Base-by-base conservation (phyloP, 2,329 filamentous ascomycete species). In the Emericellopsis atlantica region DNA sequence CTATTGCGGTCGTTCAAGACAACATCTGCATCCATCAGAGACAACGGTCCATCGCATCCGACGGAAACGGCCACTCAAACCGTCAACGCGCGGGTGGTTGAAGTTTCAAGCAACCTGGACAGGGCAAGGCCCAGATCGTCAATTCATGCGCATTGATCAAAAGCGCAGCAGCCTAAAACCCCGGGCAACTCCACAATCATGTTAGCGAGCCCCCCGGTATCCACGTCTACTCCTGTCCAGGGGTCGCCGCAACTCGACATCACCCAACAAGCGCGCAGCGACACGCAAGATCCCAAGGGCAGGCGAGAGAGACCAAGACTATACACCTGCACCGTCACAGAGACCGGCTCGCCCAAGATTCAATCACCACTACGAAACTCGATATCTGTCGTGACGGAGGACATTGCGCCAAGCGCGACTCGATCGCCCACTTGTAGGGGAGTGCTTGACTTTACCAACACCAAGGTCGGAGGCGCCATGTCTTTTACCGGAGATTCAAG, bases 351-450 rank as follows among this genome's bases (percentile, higher is more conserved):
- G 18, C n/a, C 18, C 9, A 35, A 15, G 8, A 10, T 14, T 4
- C 52, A 51, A 11, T 58, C 55, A 32, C 54, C 56, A 39, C 48
- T 58, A 42, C 53, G 56, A 32, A 49, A 57, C 37, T 55, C 55
- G 7, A 44, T 54, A 36, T 54, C 49, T 36, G 26, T 29, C 6
- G 26, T 6, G 12, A 48, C 51, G 37, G 47, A 44, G 38, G 49
- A 55, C 41, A 18, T 9, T 31, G 15, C 6, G 15, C 16, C 16
- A 29, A 29, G 24, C 34, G 33, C 42, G 7, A 22, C 31, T 12
- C 36, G 38, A 8, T 26, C 33, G 22, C 18, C 14, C 5, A 40
- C 15, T 24, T 32, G 32, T n/a, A 32, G 32, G 23, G 23, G 26
- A 14, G 8, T 15, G 11, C 22, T 39, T 36, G 16, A 29, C 21